Evolutionary conservation across 805 yeast genomes (phyloP).

Genomic region (Debaryomyces prosopidis): DNA sequence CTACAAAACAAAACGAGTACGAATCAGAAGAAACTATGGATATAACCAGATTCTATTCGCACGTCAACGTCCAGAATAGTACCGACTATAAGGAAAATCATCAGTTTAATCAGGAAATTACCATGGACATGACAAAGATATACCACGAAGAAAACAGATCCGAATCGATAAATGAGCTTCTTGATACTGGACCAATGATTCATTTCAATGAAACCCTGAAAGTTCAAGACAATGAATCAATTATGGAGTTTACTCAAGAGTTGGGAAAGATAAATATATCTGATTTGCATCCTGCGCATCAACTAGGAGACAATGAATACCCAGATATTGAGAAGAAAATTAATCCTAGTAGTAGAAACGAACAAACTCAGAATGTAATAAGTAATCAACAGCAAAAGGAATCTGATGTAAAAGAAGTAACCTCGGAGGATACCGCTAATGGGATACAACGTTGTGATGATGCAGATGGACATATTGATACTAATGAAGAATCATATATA

Average conservation of each 20-base stretch:
- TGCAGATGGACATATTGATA: not conserved
- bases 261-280: not conserved
- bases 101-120: not conserved
- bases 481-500: too few relatives aligned
- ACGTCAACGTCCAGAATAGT: not conserved
- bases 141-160: not conserved
- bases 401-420: not conserved
- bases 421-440: not conserved
- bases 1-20: not conserved
- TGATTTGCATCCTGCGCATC: not conserved
- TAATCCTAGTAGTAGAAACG: not conserved
- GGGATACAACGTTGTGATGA: not conserved
- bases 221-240: not conserved
- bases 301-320: not conserved
- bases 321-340: not conserved
- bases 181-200: not conserved
- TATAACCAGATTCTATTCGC: slow-evolving; percentile 4
- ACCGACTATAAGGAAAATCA: not conserved
- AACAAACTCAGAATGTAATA: not conserved
- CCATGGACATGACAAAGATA: slow-evolving; percentile 5
- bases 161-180: not conserved
- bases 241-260: slow-evolving; percentile 2
- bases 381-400: not conserved
- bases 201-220: not conserved
- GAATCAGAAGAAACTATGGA: slow-evolving; percentile 17